Evolutionary conservation across 2,329 filamentous ascomycete species (phyloP), one percentile per base, ranked within the genome.

Genomic region (Talaromyces rugulosus): DNA sequence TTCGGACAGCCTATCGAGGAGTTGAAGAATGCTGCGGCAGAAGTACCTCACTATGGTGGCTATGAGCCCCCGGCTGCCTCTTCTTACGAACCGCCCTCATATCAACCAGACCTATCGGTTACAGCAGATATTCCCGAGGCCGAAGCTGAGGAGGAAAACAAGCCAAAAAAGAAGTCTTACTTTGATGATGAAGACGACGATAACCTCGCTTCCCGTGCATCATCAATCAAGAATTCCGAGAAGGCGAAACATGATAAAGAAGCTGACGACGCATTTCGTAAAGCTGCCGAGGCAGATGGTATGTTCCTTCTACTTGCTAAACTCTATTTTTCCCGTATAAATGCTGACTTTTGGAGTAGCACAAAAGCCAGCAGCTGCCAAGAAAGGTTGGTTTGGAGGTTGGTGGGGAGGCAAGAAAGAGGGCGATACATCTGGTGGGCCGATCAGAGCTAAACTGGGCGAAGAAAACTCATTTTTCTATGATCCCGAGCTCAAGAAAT

Each of bases 401-500:
- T 97, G 93, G 92, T 96, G 96, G 64, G 86, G 87, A 66, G 89
- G 89, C 69, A 84, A 84, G 66, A 83, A 84, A 62, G 75, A 78
- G 69, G 88, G 90, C 73, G 85, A 89, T 68, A 75, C 82, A n/a
- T 69, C 70, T 56, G 68, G 70, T 28, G 77, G 75, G 31, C 86
- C 93, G n/a, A 91, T 97, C 74, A 87, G 86, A 68, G 95, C 96
- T 65, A 99, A 99, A 71, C 85, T 99, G 8, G 96, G 94, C 64
- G 96, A 99, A 75, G 87, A 95, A 71, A 96, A 87, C 75, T 92
- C 88, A 53, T 97, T 99, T 76, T 89, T 94, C 67, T 99, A 95
- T 71, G 95, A 99, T 72, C 90, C 92, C 2, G 91, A 97, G n/a
- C 84, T 96, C 58, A 96, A 96, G 81, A 92, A 95, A 74, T 99